Evolutionary conservation across 768 basidiomycete species (phyloP), one percentile per base, ranked within the genome.

Genomic region (Coprinellus aureogranulatus): DNA sequence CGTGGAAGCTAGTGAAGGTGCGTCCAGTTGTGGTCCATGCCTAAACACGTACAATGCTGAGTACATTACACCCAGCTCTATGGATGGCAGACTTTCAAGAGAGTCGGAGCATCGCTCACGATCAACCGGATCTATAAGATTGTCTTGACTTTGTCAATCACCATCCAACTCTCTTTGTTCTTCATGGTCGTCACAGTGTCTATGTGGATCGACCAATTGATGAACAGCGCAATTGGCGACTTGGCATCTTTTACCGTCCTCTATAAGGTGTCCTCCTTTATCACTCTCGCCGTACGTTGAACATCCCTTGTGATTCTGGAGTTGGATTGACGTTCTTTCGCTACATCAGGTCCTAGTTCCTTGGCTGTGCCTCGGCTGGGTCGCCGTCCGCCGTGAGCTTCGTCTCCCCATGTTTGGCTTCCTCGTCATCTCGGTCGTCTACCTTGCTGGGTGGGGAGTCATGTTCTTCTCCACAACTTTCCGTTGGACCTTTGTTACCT

Each of bases 61-160:
- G 10, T 22, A 50, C 31, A 34, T 25, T n/a, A 40, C 39, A 23
- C 3, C 4, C 54, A 89, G 88, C 65, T 78, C 16, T 92, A 89
- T 67, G 88, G 90, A 44, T 93, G 90, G 90, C 88, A 90, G 70
- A 93, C 90, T 0, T 93, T 92, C 80, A 90, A 90, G 70, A 87
- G 89, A 56, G 84, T 92, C 52, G 90, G 90, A 37, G 89, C 90
- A 11, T 89, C 86, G 5, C 72, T 83, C 62, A 77, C 77, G 11
- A 90, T 92, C 71, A 89, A 88, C 69, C 81, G 85, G 34, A 70
- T 89, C 59, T 92, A 92, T 77, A 88, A 84, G 68, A 72, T 85
- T 47, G 85, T 90, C 55, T 78, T 91, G 40, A 73, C 79, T 16
- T 72, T 91, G 55, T 89, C 88, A 5, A 88, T 89, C 62, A 77